Percentiles rank a stretch among this genome's conserved stretches.
These are phyloP conservation scores for Uncinocarpus reesii DNA, from an alignment of 2,329 filamentous ascomycete species.

Conservation along the genomic window DNA sequence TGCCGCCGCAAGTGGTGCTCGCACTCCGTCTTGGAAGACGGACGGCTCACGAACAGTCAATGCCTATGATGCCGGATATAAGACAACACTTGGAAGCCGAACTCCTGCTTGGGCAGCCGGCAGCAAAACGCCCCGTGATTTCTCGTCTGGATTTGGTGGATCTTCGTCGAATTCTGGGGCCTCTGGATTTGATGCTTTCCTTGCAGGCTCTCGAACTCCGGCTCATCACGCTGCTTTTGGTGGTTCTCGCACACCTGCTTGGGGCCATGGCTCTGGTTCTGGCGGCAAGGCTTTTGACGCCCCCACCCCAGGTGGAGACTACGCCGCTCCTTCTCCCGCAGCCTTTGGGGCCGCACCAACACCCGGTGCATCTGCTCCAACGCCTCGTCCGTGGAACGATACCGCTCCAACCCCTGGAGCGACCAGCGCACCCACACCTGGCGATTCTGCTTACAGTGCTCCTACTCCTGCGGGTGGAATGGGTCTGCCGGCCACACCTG, in stretches of 20 bases:
- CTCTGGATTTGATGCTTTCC: constrained; percentile 58
- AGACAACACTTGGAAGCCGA: constrained; percentile 58
- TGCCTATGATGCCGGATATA: constrained; percentile 59
- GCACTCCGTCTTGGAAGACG: constrained; percentile 48
- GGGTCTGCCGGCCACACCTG: constrained; percentile 31
- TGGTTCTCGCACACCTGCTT: constrained; percentile 39
- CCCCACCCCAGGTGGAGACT: constrained; percentile 58
- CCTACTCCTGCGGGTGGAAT: constrained; percentile 39
- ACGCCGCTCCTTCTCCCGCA: constrained; percentile 58
- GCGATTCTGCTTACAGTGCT: constrained; percentile 36
- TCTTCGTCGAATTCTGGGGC: constrained; percentile 59
- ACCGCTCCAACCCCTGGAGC: constrained; percentile 39
- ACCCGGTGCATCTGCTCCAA: constrained; percentile 54
- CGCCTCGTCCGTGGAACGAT: constrained; percentile 38
- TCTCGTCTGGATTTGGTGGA: constrained; percentile 50
- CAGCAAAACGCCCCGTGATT: constrained; percentile 59
- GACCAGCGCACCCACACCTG: constrained; percentile 36
- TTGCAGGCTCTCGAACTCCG: constrained; percentile 64
- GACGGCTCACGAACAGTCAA: constrained; percentile 44
- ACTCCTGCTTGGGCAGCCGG: constrained; percentile 72
- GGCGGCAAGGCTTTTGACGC: constrained; percentile 52
- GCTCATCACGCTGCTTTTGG: constrained; percentile 53
- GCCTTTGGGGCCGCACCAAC: constrained; percentile 50
- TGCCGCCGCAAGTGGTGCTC: constrained; percentile 35
- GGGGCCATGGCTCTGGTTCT: constrained; percentile 26